Conservation (phyloP, 2,329 filamentous ascomycete species). For the Penicillium sp. region DNA sequence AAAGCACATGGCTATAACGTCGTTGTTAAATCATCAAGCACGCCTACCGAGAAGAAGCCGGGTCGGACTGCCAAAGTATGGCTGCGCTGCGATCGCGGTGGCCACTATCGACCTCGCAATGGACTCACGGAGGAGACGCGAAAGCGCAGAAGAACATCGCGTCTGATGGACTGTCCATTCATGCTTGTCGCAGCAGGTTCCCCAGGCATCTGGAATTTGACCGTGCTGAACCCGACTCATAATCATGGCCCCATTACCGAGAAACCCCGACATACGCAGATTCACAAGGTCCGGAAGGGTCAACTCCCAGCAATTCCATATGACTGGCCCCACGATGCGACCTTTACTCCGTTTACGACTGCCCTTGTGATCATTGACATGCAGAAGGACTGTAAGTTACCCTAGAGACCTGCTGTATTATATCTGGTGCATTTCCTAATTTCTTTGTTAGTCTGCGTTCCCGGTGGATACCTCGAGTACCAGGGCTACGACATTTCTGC, state of each 20-base stretch:
- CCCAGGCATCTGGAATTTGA: constrained; percentile 43
- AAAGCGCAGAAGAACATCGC: constrained; percentile 42
- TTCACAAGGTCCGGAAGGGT: constrained; percentile 43
- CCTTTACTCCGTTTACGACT: constrained; percentile 43
- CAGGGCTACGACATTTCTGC: constrained; percentile 43
- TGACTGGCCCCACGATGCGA: constrained; percentile 46
- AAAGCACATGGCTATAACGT: constrained; percentile 44
- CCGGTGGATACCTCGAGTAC: constrained; percentile 43
- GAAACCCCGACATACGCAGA: constrained; percentile 38
- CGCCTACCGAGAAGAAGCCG: constrained; percentile 43
- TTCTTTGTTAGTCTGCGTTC: constrained; percentile 35
- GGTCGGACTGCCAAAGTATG: constrained; percentile 43
- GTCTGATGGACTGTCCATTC: constrained; percentile 44
- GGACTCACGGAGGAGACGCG: constrained; percentile 44
- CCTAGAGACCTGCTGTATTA: background rate
- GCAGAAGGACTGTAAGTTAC: constrained; percentile 45
- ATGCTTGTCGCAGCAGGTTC: constrained; percentile 43
- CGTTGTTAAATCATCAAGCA: constrained; percentile 45
- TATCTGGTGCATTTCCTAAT: constrained; percentile 2
- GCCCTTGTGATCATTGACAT: constrained; percentile 47
- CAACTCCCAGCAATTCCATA: constrained; percentile 41
- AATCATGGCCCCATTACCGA: constrained; percentile 42
- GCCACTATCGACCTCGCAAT: constrained; percentile 43
- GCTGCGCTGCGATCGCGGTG: constrained; percentile 43
- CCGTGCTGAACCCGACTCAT: constrained; percentile 40